Conservation (phyloP, 768 basidiomycete species). For the Obba rivulosa region DNA sequence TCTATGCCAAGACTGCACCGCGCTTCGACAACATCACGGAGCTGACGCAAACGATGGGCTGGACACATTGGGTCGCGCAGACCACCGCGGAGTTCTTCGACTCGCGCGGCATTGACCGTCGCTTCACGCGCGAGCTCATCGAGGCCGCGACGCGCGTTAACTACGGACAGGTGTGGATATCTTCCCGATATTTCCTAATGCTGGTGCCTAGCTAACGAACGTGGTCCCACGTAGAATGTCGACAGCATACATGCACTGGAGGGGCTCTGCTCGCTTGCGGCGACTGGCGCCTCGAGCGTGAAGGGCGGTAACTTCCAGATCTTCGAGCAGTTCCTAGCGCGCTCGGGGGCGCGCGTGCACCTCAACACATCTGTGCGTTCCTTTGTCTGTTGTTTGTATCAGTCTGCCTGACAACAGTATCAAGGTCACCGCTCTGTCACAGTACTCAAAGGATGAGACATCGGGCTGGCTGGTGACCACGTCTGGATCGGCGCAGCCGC, state of each 20-base stretch:
- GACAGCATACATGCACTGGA: conserved; percentile 73
- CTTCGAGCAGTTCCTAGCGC: conserved; percentile 75
- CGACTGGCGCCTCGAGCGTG: conserved; percentile 59
- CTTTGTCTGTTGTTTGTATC: not conserved
- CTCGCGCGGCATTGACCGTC: conserved; percentile 45
- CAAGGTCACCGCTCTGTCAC: conserved; percentile 51
- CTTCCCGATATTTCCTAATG: not conserved
- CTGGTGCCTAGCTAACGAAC: too few species aligned
- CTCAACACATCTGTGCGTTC: conserved; percentile 60
- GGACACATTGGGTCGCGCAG: conserved; percentile 42
- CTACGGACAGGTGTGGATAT: conserved; percentile 61
- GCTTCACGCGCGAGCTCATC: conserved; percentile 68
- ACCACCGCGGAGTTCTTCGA: conserved; percentile 55
- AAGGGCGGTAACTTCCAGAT: conserved; percentile 80
- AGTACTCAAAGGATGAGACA: conserved; percentile 32
- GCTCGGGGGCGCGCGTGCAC: conserved; percentile 62
- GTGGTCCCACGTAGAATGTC: conserved; percentile 42
- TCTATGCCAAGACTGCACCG: conserved; percentile 53
- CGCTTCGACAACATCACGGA: conserved; percentile 59
- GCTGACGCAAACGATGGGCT: conserved; percentile 49
- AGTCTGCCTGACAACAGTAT: conserved; percentile 3
- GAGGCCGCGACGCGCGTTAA: conserved; percentile 81
- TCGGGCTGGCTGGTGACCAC: conserved; percentile 51
- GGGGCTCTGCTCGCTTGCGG: conserved; percentile 66
- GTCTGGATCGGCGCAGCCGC: conserved; percentile 15